Evolutionary conservation across 2,329 filamentous ascomycete species (phyloP).

Genomic region (Pezizomycotina sp.): DNA sequence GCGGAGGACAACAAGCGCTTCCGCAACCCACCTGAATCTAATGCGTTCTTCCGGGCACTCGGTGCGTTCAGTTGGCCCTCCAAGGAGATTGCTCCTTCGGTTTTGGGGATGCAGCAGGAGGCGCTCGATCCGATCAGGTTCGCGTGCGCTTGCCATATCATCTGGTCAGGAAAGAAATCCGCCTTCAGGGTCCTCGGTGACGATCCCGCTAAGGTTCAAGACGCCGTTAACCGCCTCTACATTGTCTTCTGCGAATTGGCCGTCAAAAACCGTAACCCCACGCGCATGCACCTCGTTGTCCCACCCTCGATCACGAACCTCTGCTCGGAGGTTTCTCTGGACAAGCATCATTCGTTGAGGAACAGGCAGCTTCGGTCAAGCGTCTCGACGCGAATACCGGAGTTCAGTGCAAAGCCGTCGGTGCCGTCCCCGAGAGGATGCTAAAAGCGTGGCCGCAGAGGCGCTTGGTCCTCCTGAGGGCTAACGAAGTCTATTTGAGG

Average conservation of each 20-base stretch:
- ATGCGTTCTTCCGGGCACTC: conserved; percentile 18
- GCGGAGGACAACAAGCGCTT: conserved; percentile 14
- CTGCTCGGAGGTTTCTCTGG: conserved; percentile 10
- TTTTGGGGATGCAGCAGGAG: conserved; percentile 21
- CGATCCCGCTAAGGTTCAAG: conserved; percentile 15
- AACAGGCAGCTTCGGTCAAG: conserved; percentile 20
- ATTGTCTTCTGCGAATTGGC: conserved; percentile 23
- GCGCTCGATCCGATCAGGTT: conserved; percentile 22
- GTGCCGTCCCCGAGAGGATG: conserved; percentile 7
- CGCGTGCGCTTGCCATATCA: conserved; percentile 23
- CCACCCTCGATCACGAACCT: conserved; percentile 13
- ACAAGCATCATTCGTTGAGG: conserved; percentile 18
- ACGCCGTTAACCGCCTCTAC: conserved; percentile 22
- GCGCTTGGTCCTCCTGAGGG: conserved; percentile 11
- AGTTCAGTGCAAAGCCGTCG: conserved; percentile 16
- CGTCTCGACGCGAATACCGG: conserved; percentile 8
- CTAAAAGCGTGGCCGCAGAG: conserved; percentile 16
- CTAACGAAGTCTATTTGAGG: conserved; percentile 21
- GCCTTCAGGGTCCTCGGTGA: conserved; percentile 23
- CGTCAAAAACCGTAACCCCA: conserved; percentile 20
- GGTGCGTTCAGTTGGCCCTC: conserved; percentile 22
- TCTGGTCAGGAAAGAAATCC: conserved; percentile 10
- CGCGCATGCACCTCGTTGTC: conserved; percentile 16
- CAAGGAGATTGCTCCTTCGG: conserved; percentile 18
- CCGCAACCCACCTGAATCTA: conserved; percentile 6